Conservation (phyloP, 2,329 filamentous ascomycete genomes). For the Fusarium sp. region DNA sequence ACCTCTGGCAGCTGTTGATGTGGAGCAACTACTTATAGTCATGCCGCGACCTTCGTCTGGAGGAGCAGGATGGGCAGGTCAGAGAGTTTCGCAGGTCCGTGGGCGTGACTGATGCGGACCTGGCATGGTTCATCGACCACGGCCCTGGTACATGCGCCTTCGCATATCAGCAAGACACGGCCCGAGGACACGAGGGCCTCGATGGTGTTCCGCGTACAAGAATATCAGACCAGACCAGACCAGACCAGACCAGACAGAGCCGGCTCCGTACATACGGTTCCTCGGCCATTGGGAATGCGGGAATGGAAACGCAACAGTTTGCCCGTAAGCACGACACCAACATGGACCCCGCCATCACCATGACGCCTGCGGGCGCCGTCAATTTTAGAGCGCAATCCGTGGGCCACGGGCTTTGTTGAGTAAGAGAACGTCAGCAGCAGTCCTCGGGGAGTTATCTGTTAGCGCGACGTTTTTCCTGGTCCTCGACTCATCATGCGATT, state of each 20-base stretch:
- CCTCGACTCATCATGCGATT: constrained; percentile 3
- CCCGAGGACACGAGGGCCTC: background rate
- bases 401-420: background rate
- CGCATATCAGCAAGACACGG: constrained; percentile 23
- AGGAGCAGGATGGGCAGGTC: constrained; percentile 7
- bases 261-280: background rate
- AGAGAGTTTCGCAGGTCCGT: background rate
- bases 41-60: constrained; percentile 12
- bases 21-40: constrained; percentile 34
- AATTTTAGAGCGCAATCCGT: background rate
- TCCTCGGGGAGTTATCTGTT: background rate
- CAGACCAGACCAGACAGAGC: background rate
- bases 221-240: constrained; percentile 26
- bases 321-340: constrained; percentile 17
- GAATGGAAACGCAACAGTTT: constrained; percentile 3
- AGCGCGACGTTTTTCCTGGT: background rate
- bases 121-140: constrained; percentile 1
- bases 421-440: background rate
- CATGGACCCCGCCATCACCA: constrained; percentile 20
- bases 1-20: constrained; percentile 31
- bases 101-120: background rate
- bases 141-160: background rate
- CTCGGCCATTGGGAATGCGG: background rate
- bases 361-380: constrained; percentile 1
- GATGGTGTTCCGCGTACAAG: constrained; percentile 23